Evolutionary conservation across 768 basidiomycete species (phyloP).

Genomic region (Cyathus striatus): DNA sequence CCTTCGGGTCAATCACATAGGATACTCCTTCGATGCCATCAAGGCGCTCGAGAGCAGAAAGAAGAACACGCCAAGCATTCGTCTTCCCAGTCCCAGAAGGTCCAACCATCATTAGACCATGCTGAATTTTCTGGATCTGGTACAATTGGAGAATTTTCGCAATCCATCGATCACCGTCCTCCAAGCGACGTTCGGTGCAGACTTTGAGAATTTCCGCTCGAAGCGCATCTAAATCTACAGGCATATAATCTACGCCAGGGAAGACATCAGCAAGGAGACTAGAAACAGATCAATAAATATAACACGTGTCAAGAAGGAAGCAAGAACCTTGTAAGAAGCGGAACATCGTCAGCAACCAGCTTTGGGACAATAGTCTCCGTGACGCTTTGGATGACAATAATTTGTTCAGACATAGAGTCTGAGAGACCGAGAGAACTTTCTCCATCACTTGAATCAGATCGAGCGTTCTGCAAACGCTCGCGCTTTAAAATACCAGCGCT

Average conservation of each 20-base stretch:
- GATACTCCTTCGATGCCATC: conserved; percentile 90
- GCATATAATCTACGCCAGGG: conserved; percentile 89
- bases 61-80: conserved; percentile 92
- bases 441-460: conserved; percentile 32
- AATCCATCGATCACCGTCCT: conserved; percentile 85
- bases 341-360: conserved; percentile 94
- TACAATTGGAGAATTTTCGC: conserved; percentile 96
- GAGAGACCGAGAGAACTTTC: conserved; percentile 53
- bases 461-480: conserved; percentile 61
- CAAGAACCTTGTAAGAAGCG: conserved; percentile 77
- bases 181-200: conserved; percentile 81
- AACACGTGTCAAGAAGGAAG: conserved; percentile 1
- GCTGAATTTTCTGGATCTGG: conserved; percentile 99
- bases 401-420: conserved; percentile 80
- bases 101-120: conserved; percentile 99
- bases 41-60: conserved; percentile 84
- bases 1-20: conserved; percentile 98
- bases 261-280: conserved; percentile 96
- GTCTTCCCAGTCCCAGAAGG: conserved; percentile 97
- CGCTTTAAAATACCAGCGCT: conserved; percentile 98
- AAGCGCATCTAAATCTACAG: conserved; percentile 83
- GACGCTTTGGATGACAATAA: conserved; percentile 96
- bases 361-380: conserved; percentile 99
- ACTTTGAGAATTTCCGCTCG: conserved; percentile 84
- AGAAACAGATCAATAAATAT: conserved; percentile 6